phyloP scores from a whole-genome alignment of 495 filamentous ascomycete genomes.

The Aspergillus sparsus region DNA sequence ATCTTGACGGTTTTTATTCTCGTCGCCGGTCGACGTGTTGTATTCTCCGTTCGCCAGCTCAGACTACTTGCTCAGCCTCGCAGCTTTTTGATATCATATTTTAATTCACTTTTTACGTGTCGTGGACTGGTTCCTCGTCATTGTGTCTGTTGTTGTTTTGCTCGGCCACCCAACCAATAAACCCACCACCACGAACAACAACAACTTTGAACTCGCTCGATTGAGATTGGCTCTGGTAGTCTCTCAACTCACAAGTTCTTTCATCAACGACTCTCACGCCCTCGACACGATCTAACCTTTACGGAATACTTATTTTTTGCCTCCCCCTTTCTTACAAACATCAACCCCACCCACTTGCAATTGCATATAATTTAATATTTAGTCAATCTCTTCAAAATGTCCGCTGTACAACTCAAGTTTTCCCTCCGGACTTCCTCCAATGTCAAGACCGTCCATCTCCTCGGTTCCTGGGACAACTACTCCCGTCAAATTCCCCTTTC shows the following conservation, averaged over 20 bases:
- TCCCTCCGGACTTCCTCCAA: conserved; percentile 91
- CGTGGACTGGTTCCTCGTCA: conserved; percentile 33
- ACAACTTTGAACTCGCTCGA: conserved; percentile 14
- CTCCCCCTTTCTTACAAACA: not conserved
- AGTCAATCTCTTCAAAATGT: conserved; percentile 60
- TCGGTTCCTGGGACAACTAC: conserved; percentile 99
- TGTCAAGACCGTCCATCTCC: conserved; percentile 96
- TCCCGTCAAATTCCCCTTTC: conserved; percentile 86
- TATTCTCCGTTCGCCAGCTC: conserved; percentile 42
- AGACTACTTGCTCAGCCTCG: conserved; percentile 33
- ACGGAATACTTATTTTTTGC: conserved; percentile 13
- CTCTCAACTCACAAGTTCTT: conserved; percentile 16
- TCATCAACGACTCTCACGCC: conserved; percentile 5
- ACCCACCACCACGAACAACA: conserved; percentile 10
- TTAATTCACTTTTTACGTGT: conserved; percentile 22
- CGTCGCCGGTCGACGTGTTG: conserved; percentile 56
- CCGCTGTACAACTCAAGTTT: conserved; percentile 82
- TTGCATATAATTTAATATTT: conserved; percentile 31
- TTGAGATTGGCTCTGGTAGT: conserved; percentile 31
- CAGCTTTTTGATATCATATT: conserved; percentile 21
- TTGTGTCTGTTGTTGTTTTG: conserved; percentile 14
- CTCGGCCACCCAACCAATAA: conserved; percentile 25
- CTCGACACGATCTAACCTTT: conserved; percentile 24
- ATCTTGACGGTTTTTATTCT: conserved; percentile 30
- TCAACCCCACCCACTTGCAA: no score